phyloP scores from a whole-genome alignment of 179 eudicot genomes.

The Silene vulgaris region DNA sequence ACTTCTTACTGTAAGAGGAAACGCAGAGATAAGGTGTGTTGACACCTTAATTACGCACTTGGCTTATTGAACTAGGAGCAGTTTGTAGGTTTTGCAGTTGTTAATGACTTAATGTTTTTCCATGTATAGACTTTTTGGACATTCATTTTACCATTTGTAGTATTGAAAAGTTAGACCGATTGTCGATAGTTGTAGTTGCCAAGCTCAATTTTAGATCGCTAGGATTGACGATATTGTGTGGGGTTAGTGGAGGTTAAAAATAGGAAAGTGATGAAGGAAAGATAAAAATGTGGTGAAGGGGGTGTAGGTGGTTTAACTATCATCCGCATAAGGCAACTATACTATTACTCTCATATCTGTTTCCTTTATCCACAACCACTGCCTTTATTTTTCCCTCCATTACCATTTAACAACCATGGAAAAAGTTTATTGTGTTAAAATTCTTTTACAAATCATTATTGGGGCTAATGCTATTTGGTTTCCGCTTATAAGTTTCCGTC shows the following conservation, averaged over 20 bases:
- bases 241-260: background rate
- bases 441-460: too few species aligned
- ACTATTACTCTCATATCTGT: background rate
- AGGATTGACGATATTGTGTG: background rate
- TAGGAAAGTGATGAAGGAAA: background rate
- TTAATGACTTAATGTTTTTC: background rate
- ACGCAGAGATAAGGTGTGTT: slow-evolving; percentile 79
- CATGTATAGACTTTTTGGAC: background rate
- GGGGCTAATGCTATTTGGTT: too few species aligned
- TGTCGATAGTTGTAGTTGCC: background rate
- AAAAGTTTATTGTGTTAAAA: background rate
- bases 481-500: background rate
- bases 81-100: background rate
- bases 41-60: background rate
- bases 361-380: background rate
- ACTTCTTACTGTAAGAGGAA: slow-evolving; percentile 92
- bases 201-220: background rate
- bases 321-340: background rate
- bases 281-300: too few species aligned
- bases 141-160: background rate
- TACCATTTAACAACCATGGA: background rate
- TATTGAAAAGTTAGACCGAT: background rate
- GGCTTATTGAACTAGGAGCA: background rate
- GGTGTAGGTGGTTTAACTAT: background rate
- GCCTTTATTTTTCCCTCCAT: background rate